phyloP scores from a whole-genome alignment of 2,329 filamentous ascomycete genomes.

The Diaporthe ampelina region DNA sequence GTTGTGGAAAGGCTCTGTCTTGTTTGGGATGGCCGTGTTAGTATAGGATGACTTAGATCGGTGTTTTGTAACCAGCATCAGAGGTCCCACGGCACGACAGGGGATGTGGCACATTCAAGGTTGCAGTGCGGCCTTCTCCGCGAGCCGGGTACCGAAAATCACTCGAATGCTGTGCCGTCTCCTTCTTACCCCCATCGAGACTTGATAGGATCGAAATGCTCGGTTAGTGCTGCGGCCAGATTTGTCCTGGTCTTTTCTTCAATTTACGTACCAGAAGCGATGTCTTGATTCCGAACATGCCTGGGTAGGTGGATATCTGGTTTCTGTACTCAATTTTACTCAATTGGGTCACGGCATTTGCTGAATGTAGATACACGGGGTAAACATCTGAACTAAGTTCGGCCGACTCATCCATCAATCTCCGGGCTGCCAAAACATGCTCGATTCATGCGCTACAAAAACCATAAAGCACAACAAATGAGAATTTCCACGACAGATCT shows the following conservation, averaged over 20 bases:
- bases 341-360: neutral
- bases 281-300: neutral
- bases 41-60: neutral
- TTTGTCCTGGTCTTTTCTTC: neutral
- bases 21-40: neutral
- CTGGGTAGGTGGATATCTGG: neutral
- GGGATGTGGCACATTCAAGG: neutral
- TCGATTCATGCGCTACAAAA: neutral
- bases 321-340: too few relatives aligned
- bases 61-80: conserved; percentile 1
- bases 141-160: conserved; percentile 1
- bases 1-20: neutral
- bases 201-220: neutral
- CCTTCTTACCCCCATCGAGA: neutral
- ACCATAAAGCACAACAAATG: neutral
- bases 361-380: neutral
- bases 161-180: neutral
- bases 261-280: neutral
- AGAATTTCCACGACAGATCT: neutral
- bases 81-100: neutral
- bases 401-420: neutral
- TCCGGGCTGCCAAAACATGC: neutral
- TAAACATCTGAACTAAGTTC: neutral
- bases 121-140: neutral
- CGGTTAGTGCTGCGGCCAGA: neutral